Evolutionary conservation across 1,284 basidiomycete genomes (phyloP).

Genomic region (Cystobasidium slooffiae): DNA sequence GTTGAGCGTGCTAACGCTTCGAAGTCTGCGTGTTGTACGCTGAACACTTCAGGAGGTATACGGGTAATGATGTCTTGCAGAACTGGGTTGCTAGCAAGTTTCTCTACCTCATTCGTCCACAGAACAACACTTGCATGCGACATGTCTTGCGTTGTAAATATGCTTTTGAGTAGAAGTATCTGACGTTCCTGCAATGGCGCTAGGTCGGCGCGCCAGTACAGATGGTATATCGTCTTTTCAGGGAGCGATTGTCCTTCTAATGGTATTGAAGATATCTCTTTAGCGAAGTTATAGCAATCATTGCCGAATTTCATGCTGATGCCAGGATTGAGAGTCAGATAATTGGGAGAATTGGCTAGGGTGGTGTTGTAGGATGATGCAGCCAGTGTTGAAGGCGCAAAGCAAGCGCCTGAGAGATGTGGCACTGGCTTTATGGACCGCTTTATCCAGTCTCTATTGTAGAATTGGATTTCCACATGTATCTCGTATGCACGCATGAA

Average conservation of each 20-base stretch:
- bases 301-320: slow-evolving; percentile 73
- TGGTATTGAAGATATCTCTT: slow-evolving; percentile 63
- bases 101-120: slow-evolving; percentile 70
- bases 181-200: slow-evolving; percentile 75
- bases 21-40: slow-evolving; percentile 71
- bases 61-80: slow-evolving; percentile 66
- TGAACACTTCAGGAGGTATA: slow-evolving; percentile 70
- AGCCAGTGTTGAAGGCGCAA: slow-evolving; percentile 66
- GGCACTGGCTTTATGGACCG: slow-evolving; percentile 68
- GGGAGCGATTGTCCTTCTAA: slow-evolving; percentile 57
- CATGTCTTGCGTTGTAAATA: slow-evolving; percentile 84
- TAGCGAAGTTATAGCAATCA: slow-evolving; percentile 86
- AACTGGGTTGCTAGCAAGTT: slow-evolving; percentile 67
- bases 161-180: slow-evolving; percentile 82
- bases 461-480: slow-evolving; percentile 78
- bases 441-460: slow-evolving; percentile 73
- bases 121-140: slow-evolving; percentile 69
- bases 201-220: slow-evolving; percentile 87
- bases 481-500: slow-evolving; percentile 67
- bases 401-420: slow-evolving; percentile 71
- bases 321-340: slow-evolving; percentile 75
- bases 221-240: slow-evolving; percentile 70
- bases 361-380: slow-evolving; percentile 69
- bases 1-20: slow-evolving; percentile 72
- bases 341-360: slow-evolving; percentile 65